phyloP scores from a whole-genome alignment of 805 yeast species.

The Kregervanrija pseudodelftensis region DNA sequence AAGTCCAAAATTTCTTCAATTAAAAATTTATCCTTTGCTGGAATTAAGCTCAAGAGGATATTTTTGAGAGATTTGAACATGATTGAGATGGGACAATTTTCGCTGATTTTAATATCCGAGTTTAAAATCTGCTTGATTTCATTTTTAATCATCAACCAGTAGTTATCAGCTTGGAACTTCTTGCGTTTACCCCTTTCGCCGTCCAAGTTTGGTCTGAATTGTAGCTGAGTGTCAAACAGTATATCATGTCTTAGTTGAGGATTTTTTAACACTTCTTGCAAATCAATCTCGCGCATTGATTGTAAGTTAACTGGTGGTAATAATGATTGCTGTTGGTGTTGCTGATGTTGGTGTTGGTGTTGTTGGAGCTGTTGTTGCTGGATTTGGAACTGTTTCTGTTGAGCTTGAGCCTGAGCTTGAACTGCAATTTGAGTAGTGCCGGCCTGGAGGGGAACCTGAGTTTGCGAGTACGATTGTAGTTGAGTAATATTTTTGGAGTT shows the following conservation, averaged over 20 bases:
- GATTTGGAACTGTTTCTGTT: neutral
- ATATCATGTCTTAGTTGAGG: constrained; percentile 93
- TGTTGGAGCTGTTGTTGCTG: constrained; percentile 2
- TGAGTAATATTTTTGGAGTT: neutral
- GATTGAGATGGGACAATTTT: constrained; percentile 42
- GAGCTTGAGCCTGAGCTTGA: constrained; percentile 1
- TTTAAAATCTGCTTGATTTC: constrained; percentile 46
- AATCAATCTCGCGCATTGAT: constrained; percentile 76
- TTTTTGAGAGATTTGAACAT: constrained; percentile 74
- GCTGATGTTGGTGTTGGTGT: constrained; percentile 3
- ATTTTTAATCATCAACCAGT: constrained; percentile 70
- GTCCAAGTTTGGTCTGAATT: constrained; percentile 84
- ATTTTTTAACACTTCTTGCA: constrained; percentile 81
- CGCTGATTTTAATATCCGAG: constrained; percentile 9
- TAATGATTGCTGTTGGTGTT: constrained; percentile 11
- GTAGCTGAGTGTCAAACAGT: constrained; percentile 83
- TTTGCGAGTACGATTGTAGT: neutral
- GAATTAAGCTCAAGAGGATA: constrained; percentile 66
- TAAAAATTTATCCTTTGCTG: constrained; percentile 61
- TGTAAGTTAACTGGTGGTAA: constrained; percentile 81
- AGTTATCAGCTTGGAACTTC: constrained; percentile 66
- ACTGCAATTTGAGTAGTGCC: neutral
- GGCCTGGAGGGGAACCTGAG: neutral
- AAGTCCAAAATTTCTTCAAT: constrained; percentile 72
- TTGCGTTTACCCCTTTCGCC: constrained; percentile 85